These are phyloP conservation scores for Hippophae rhamnoides DNA, from an alignment of 306 rosid species.

Conservation along the genomic window DNA sequence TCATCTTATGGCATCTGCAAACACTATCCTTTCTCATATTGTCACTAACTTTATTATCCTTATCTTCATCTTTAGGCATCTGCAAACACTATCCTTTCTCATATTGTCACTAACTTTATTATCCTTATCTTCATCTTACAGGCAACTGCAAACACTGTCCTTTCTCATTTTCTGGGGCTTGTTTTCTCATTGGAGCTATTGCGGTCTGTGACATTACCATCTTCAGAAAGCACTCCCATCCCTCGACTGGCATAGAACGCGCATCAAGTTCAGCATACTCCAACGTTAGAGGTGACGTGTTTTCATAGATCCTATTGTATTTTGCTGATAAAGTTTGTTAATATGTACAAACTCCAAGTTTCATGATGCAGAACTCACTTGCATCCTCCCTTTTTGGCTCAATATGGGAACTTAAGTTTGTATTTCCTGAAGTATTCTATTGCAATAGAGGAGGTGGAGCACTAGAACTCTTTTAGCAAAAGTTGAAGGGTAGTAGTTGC, in stretches of 20 bases:
- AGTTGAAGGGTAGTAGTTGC: neutral
- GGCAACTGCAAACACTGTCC: conserved; percentile 96
- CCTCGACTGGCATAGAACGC: conserved; percentile 48
- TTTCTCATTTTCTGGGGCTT: conserved; percentile 91
- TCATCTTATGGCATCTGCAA: conserved; percentile 74
- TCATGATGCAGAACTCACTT: neutral
- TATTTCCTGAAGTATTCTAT: too few relatives aligned
- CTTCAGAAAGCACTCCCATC: conserved; percentile 44
- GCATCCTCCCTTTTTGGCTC: too few relatives aligned
- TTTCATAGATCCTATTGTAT: conserved; percentile 2
- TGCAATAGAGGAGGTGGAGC: neutral
- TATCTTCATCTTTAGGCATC: conserved; percentile 53
- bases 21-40: conserved; percentile 91
- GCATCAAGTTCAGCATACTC: neutral
- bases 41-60: conserved; percentile 3
- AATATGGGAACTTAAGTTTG: too few relatives aligned
- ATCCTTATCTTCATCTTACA: conserved; percentile 17
- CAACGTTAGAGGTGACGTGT: conserved; percentile 2
- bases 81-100: conserved; percentile 90
- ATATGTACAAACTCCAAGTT: neutral
- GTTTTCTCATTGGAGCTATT: conserved; percentile 78
- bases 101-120: conserved; percentile 33
- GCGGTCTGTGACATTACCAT: conserved; percentile 71
- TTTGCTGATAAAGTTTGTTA: too few relatives aligned
- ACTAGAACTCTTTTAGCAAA: neutral